These are phyloP conservation scores for Craterostigma plantagineum DNA, from an alignment of 257 asterid genomes.

Conservation along the genomic window DNA sequence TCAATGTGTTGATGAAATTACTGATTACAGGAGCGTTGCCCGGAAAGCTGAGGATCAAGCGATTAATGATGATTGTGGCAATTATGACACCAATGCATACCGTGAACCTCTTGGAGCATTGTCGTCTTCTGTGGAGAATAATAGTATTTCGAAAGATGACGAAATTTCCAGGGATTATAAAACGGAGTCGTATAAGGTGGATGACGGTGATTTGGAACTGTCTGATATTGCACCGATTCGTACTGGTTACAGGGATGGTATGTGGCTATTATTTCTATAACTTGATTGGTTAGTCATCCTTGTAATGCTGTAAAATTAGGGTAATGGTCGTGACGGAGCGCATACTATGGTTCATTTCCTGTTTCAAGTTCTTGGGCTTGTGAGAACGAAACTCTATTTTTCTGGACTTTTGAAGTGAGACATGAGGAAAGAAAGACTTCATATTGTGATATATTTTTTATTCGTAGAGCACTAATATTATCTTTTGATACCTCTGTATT, in stretches of 20 bases:
- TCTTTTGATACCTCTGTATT: too few relatives aligned
- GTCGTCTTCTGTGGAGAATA: slow-evolving; percentile 43
- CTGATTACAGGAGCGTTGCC: background rate
- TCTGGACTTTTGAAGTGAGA: too few relatives aligned
- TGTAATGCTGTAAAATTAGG: slow-evolving; percentile 1
- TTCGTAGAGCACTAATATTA: too few relatives aligned
- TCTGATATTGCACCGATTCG: slow-evolving; percentile 33
- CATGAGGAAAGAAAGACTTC: too few relatives aligned
- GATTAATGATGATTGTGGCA: too few relatives aligned
- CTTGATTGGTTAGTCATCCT: background rate
- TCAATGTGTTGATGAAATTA: slow-evolving; percentile 4
- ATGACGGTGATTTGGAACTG: slow-evolving; percentile 19
- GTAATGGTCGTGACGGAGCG: background rate
- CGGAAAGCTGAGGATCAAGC: too few relatives aligned
- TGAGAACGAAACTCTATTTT: too few relatives aligned
- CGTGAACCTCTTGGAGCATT: background rate
- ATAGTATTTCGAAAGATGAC: slow-evolving; percentile 10
- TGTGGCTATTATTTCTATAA: slow-evolving; percentile 3
- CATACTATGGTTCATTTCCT: background rate
- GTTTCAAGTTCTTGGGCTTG: too few relatives aligned
- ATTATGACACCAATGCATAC: too few relatives aligned
- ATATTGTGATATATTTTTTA: too few relatives aligned
- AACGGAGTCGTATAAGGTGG: slow-evolving; percentile 13
- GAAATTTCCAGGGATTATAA: slow-evolving; percentile 10
- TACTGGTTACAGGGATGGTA: slow-evolving; percentile 35